These are phyloP conservation scores for Desmodesmus armatus DNA, from an alignment of 139 green algal species.

Conservation along the genomic window DNA sequence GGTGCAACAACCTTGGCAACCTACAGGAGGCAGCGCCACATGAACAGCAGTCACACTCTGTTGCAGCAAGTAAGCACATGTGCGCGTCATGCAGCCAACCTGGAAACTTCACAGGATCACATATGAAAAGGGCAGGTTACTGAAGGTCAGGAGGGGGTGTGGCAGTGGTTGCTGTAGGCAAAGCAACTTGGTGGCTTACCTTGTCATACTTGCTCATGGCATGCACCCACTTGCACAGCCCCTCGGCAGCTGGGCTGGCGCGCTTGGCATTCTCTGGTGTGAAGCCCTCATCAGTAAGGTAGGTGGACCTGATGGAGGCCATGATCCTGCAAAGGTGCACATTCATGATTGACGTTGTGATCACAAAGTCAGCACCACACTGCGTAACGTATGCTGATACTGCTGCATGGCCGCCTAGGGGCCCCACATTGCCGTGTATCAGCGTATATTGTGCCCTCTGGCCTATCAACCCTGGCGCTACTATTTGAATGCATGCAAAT, in stretches of 20 bases:
- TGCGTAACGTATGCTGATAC: no score
- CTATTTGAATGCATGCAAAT: no score
- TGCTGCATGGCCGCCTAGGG: no score
- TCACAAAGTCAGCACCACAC: no score
- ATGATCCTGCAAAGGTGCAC: constrained; percentile 76
- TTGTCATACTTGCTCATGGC: constrained; percentile 87
- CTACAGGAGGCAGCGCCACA: neutral
- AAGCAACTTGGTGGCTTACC: constrained; percentile 8
- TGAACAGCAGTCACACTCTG: no score
- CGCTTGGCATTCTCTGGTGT: constrained; percentile 79
- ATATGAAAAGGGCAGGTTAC: neutral
- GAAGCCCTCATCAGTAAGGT: constrained; percentile 78
- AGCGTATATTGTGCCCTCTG: no score
- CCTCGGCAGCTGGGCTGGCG: constrained; percentile 71
- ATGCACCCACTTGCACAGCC: constrained; percentile 86
- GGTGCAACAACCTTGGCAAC: constrained; percentile 82
- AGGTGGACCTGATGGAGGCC: constrained; percentile 66
- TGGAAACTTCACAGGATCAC: neutral
- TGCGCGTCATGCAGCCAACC: neutral
- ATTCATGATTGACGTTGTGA: no score
- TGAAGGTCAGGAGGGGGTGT: neutral
- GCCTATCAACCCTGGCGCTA: no score
- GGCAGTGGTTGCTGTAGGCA: neutral
- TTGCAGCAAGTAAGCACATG: neutral
- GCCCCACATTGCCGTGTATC: no score